Base-by-base conservation (phyloP, 257 asterid species). In the Solanum boliviense region DNA sequence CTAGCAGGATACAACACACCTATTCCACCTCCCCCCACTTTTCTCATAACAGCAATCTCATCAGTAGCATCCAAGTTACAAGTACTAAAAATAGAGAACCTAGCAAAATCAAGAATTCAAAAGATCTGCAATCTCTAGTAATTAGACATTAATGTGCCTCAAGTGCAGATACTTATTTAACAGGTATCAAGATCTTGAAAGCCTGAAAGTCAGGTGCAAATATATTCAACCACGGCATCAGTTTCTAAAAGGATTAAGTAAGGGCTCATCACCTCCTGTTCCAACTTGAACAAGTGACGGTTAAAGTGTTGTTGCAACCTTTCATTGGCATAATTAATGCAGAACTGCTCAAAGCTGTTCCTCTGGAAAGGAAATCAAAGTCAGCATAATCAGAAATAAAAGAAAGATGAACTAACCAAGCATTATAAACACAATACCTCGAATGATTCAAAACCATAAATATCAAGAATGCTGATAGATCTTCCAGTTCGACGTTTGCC, bases 401-500 rank as follows among this genome's bases (percentile, higher is more conserved):
- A 83, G 65, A 52, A 86, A 70, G 29, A 89, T 67, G 76, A 52
- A 36, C 52, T 65, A 27, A 85, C 71, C 70, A 56, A 83, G 74
- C 74, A 88, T 79, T 79, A 84, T 23, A 60, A 81, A 85, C 44
- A 86, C 81, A 89, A 78, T 89, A 96, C 99, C 96, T 94, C 96
- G 93, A 97, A 97, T 71, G 99, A 96, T 92, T 97, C 99, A 90
- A 97, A 97, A 78, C 99, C 99, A 86, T 97, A 97, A 83, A 97
- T 97, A 93, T 97, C 99, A 56, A 97, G 98, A 91, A 97, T 95
- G 91, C 98, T 97, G 89, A 97, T 97, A 86, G 99, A 96, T 92
- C 99, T 95, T 88, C 98, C 99, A 56, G 99, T 97, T 82, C 98
- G 95, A 39, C 96, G 95, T 90, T 97, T 97, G 86, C 99, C 99